Evolutionary conservation across 352 stramenopile species (phyloP).

Genomic region (Pseudoperonospora humuli): DNA sequence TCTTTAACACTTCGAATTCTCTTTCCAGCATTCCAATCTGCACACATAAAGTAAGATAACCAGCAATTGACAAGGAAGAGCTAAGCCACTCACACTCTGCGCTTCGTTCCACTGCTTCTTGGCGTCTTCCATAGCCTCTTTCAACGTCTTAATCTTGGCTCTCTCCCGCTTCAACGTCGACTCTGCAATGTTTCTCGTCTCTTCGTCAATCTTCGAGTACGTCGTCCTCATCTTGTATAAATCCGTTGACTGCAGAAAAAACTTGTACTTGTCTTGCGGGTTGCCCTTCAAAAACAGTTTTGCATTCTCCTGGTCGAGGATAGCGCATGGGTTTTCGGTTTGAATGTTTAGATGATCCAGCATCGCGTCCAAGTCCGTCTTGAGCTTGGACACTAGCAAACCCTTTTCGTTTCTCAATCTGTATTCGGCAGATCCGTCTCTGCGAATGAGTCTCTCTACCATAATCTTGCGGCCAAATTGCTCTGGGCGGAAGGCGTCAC

Average conservation of each 20-base stretch:
- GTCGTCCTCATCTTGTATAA: conserved; percentile 86
- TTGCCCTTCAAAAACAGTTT: conserved; percentile 97
- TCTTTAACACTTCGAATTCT: conserved; percentile 68
- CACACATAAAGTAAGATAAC: background rate
- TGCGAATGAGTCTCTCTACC: conserved; percentile 88
- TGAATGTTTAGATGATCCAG: conserved; percentile 92
- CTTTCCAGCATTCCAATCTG: conserved; percentile 69
- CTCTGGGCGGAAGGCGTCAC: conserved; percentile 87
- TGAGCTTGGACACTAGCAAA: conserved; percentile 71
- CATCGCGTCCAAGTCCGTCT: conserved; percentile 90
- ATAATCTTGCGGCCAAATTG: conserved; percentile 91
- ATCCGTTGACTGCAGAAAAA: conserved; percentile 96
- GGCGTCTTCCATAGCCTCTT: conserved; percentile 35
- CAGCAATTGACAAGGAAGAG: background rate
- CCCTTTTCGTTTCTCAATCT: conserved; percentile 55
- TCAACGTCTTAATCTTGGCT: conserved; percentile 10
- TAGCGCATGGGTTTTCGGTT: conserved; percentile 95
- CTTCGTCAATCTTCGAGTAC: conserved; percentile 82
- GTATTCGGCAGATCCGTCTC: conserved; percentile 71
- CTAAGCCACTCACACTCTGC: conserved; percentile 33
- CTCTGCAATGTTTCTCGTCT: conserved; percentile 45
- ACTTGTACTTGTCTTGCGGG: conserved; percentile 93
- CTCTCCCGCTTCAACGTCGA: conserved; percentile 40
- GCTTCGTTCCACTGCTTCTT: conserved; percentile 58
- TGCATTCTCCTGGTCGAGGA: conserved; percentile 96